phyloP scores from a whole-genome alignment of 371 early-diverging fungal species.

The Blyttiomyces sp. region DNA sequence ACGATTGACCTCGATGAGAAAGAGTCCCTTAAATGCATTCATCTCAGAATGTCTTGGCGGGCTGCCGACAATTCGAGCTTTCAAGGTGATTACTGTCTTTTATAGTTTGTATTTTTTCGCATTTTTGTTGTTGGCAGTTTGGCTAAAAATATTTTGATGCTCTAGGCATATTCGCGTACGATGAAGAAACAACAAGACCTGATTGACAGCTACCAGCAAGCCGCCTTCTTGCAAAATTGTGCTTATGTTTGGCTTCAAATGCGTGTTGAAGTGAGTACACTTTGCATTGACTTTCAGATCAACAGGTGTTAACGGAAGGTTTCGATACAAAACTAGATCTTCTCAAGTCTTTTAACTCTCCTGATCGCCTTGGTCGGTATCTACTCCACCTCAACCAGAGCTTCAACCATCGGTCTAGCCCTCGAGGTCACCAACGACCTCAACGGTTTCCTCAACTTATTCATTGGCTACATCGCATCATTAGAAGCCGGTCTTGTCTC shows the following conservation, averaged over 20 bases:
- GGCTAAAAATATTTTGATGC: no score
- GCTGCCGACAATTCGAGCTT: constrained; percentile 16
- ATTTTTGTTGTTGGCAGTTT: no score
- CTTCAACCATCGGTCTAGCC: constrained; percentile 8
- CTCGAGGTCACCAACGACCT: constrained; percentile 4
- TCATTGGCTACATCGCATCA: not conserved
- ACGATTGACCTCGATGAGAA: constrained; percentile 22
- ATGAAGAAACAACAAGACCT: no score
- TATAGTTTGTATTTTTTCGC: no score
- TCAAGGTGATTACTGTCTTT: no score
- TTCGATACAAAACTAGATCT: no score
- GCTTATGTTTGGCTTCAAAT: not conserved
- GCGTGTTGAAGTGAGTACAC: no score
- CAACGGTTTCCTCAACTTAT: constrained; percentile 2
- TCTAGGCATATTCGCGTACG: no score
- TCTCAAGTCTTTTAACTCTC: no score
- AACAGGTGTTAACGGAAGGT: no score
- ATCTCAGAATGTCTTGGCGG: constrained; percentile 16
- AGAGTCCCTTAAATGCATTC: constrained; percentile 17
- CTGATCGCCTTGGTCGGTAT: not conserved
- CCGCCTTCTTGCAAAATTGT: not conserved
- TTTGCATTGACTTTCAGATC: no score
- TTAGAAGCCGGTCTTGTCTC: not conserved
- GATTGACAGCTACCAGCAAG: not conserved
- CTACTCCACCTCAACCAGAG: no score